A percentile compares a stretch with the other conserved stretches of the same genome.
phyloP scores from a whole-genome alignment of 2,329 filamentous ascomycete species.

The Septoria linicola region DNA sequence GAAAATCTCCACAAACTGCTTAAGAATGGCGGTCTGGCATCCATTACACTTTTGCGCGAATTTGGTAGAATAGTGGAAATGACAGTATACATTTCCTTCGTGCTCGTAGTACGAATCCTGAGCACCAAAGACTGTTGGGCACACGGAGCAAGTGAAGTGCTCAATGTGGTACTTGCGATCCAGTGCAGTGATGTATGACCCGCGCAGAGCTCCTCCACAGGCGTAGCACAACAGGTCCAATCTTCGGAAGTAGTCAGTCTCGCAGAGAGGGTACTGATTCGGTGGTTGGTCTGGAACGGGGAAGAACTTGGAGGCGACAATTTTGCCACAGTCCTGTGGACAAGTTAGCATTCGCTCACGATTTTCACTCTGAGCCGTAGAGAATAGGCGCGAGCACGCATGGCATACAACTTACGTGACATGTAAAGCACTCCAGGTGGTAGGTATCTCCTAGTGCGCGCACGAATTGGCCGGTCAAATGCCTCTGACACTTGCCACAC shows the following conservation, averaged over 20 bases:
- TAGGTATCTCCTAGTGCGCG: constrained; percentile 90
- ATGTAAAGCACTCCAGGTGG: constrained; percentile 97
- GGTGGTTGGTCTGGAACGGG: constrained; percentile 89
- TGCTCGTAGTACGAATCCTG: constrained; percentile 99
- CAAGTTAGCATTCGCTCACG: constrained; percentile 26
- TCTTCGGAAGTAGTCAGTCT: constrained; percentile 94
- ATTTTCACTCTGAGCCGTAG: no score
- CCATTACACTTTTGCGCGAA: constrained; percentile 96
- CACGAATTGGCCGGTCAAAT: constrained; percentile 92
- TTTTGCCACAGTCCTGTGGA: constrained; percentile 90
- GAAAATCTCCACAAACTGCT: constrained; percentile 99
- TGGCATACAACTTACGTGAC: constrained; percentile 74
- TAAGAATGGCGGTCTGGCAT: constrained; percentile 93
- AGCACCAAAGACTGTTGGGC: constrained; percentile 94
- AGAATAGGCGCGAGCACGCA: background rate
- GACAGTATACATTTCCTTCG: constrained; percentile 92
- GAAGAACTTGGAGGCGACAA: constrained; percentile 98
- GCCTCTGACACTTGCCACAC: constrained; percentile 82
- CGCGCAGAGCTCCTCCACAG: constrained; percentile 87
- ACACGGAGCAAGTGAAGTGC: constrained; percentile 97
- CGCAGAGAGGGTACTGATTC: constrained; percentile 90
- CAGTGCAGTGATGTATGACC: constrained; percentile 95
- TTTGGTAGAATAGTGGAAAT: constrained; percentile 97
- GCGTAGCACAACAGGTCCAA: constrained; percentile 88
- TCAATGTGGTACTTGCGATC: constrained; percentile 99